Base-by-base conservation (phyloP, 768 basidiomycete genomes). In the Boletus eberwhitei region DNA sequence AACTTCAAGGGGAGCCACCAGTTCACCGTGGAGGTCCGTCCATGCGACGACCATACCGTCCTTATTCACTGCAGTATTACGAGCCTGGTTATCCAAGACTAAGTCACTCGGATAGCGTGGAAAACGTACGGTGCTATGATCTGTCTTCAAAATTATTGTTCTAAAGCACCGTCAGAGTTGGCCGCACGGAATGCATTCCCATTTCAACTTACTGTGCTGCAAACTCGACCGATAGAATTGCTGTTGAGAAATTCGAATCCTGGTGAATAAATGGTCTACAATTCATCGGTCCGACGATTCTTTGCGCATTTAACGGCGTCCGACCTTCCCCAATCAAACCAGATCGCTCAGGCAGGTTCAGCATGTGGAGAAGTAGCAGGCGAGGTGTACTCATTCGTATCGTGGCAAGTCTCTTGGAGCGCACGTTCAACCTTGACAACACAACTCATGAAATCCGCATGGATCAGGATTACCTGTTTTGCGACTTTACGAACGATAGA, bases 301-400 rank as follows among this genome's bases (percentile, higher is more conserved):
- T n/a, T n/a, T n/a, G n/a, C n/a, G n/a, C n/a, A n/a, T n/a, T n/a
- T 36, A 90, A 67, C 1, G 77, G 75, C 14, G 77, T 84, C 55
- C 75, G 67, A 38, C 82, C 81, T n/a, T 73, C 71, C 17, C 78
- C 61, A 32, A 81, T 69, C 29, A 75, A 62, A 40, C 75, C 71
- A 63, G 80, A 97, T 5, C 79, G 76, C 64, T 95, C 93, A 41
- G 94, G 72, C 14, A 93, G 68, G 65, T 97, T 95, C 14, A 98
- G 74, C 78, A 96, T 88, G 64, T 90, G 87, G 26, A 96, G 71
- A 32, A 98, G 73, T 21, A n/a, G 91, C 87, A 62, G 84, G 81
- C 0, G 87, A 79, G 0, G 92, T 93, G 70, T 90, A 95, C 26
- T 95, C 75, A 54, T 81, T 90, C 58, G 82, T 81, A 29, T 83